phyloP scores from a whole-genome alignment of 345 rosid species.

The Barbarea vulgaris region DNA sequence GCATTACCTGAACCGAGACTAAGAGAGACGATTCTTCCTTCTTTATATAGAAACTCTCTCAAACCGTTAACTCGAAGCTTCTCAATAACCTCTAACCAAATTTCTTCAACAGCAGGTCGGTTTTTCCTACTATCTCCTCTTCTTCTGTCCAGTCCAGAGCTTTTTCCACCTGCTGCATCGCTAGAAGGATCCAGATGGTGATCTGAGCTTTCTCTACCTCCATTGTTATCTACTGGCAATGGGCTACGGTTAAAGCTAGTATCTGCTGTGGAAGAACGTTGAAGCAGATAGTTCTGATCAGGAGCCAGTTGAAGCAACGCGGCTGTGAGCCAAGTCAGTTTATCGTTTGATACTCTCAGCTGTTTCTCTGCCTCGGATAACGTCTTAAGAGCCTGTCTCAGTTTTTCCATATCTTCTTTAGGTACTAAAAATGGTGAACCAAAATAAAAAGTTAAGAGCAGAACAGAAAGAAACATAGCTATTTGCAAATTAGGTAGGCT shows the following conservation, averaged over 20 bases:
- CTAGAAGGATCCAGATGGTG: constrained; percentile 45
- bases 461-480: not conserved
- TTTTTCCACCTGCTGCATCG: constrained; percentile 47
- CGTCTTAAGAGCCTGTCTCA: constrained; percentile 93
- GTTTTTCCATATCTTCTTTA: constrained; percentile 95
- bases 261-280: constrained; percentile 65
- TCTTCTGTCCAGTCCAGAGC: constrained; percentile 51
- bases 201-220: constrained; percentile 41
- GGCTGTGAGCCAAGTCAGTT: constrained; percentile 94
- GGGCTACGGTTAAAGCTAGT: constrained; percentile 62
- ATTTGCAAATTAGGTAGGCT: not conserved
- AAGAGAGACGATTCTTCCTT: constrained; percentile 83
- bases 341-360: constrained; percentile 85
- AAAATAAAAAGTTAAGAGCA: not conserved
- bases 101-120: constrained; percentile 60
- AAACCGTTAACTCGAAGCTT: constrained; percentile 55
- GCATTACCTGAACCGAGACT: constrained; percentile 83
- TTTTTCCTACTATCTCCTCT: constrained; percentile 52
- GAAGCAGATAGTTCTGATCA: constrained; percentile 86
- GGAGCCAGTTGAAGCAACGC: constrained; percentile 98
- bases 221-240: constrained; percentile 24
- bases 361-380: constrained; percentile 97
- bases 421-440: constrained; percentile 54
- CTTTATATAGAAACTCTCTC: constrained; percentile 74
- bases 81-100: constrained; percentile 88